phyloP scores from a whole-genome alignment of 2,329 filamentous ascomycete genomes.

The Lasiodiplodia gonubiensis region DNA sequence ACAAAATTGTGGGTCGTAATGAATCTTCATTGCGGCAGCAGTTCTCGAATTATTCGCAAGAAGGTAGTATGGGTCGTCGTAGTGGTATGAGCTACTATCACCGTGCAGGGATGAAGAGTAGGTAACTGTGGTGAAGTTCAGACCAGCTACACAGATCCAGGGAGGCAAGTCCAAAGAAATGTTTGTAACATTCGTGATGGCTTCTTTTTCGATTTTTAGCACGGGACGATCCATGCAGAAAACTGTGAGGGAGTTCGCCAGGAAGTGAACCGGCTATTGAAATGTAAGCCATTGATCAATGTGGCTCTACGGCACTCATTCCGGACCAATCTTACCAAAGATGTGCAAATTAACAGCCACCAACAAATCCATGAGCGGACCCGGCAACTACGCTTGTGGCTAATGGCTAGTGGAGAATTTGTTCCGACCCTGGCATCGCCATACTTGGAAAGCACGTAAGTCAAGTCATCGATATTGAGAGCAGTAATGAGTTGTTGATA shows the following conservation, averaged over 20 bases:
- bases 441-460: neutral
- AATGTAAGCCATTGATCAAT: neutral
- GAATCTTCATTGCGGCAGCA: neutral
- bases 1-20: neutral
- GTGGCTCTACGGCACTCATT: no score
- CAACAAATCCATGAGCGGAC: neutral
- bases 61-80: neutral
- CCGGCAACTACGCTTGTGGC: neutral
- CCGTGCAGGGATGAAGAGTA: neutral
- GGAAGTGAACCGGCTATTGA: slow-evolving; percentile 36
- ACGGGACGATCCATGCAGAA: slow-evolving; percentile 27
- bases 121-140: neutral
- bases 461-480: slow-evolving; percentile 31
- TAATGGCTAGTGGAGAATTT: slow-evolving; percentile 13
- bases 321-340: neutral
- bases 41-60: neutral
- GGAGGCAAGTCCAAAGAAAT: neutral
- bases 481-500: slow-evolving; percentile 41
- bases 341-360: neutral
- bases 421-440: neutral
- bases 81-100: neutral
- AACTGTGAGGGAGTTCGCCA: slow-evolving; percentile 40
- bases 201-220: neutral
- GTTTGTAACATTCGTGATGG: neutral
- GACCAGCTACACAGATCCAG: neutral